Base-by-base conservation (phyloP, 2,329 filamentous ascomycete genomes). In the Fusarium sp. region DNA sequence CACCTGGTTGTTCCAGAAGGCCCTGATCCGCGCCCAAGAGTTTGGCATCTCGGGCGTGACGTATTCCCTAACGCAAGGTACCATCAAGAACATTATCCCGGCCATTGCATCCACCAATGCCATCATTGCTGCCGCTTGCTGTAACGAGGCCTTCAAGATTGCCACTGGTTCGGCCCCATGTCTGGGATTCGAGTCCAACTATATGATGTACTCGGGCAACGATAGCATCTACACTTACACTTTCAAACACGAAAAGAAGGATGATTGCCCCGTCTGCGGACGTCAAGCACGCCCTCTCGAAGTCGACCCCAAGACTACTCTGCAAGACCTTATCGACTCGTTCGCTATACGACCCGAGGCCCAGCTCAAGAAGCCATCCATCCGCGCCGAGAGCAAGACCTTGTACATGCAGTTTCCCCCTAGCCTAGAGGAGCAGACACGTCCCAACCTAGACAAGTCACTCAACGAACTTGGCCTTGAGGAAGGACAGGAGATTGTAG, bases 151-250 rank as follows among this genome's bases (percentile, higher is more conserved):
- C 2, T 92, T 98, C 85, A 99, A 99, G 85, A 94, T 99, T 72
- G 94, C 93, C 48, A 97, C 94, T 16, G 91, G 89, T 58, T 91
- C 92, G 41, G 97, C 96, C 35, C 95, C 96, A 0, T 92, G 92
- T 73, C 87, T 99, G 18, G 94, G 93, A 14, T 87, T 91, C 73
- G 91, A 93, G 52, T 93, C 93, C 66, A 97, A 98, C 82, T 99
- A 99, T 85, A 98, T 98, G 95, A 98, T 98, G 94, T 99, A 99
- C 83, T 98, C 95, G 14, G 97, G 97, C 56, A 95, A 98, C 80
- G 96, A 97, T 80, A 90, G 93, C 75, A 93, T 99, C 75, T 99
- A 99, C 86, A 99, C 97, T 0, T 98, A 98, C 83, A 99, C 97
- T 0, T 99, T 98, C 82, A 92, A 95, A 79, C 95, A 98, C 79